A percentile compares a stretch with the other conserved stretches of the same genome.
These are phyloP conservation scores for Mucor racemosus DNA, from an alignment of 371 early-diverging fungal genomes.

Conservation along the genomic window DNA sequence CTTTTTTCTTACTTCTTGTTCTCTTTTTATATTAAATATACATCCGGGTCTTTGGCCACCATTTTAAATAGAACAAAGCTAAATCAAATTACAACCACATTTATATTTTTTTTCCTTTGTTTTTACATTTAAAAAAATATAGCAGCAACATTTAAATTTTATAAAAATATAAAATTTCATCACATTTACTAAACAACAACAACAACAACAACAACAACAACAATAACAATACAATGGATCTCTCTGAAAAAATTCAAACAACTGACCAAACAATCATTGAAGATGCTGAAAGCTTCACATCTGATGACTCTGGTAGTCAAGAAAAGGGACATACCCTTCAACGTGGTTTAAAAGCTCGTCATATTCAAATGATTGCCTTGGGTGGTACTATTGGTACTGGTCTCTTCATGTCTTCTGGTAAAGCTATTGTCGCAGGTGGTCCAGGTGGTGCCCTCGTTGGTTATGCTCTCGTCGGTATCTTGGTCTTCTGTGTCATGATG, in stretches of 20 bases:
- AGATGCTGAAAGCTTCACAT: slow-evolving; percentile 14
- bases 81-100: slow-evolving; percentile 13
- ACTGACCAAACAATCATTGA: slow-evolving; percentile 33
- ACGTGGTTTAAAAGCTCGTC: slow-evolving; percentile 58
- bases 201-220: slow-evolving; percentile 4
- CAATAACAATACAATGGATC: slow-evolving; percentile 11
- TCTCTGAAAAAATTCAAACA: slow-evolving; percentile 25
- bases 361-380: slow-evolving; percentile 69
- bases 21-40: neutral
- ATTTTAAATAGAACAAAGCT: slow-evolving; percentile 16
- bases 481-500: slow-evolving; percentile 84
- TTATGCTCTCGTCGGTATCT: slow-evolving; percentile 74
- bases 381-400: slow-evolving; percentile 83
- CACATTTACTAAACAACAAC: slow-evolving; percentile 4
- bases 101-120: slow-evolving; percentile 22
- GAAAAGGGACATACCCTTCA: slow-evolving; percentile 24
- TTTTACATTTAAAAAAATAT: neutral
- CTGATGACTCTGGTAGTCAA: slow-evolving; percentile 15
- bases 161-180: too few species aligned
- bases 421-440: slow-evolving; percentile 75
- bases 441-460: slow-evolving; percentile 78
- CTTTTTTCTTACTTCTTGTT: neutral
- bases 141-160: neutral
- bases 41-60: slow-evolving; percentile 58
- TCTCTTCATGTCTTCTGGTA: slow-evolving; percentile 88